Conservation (phyloP, 305 asterid species). For the Vinca major region DNA sequence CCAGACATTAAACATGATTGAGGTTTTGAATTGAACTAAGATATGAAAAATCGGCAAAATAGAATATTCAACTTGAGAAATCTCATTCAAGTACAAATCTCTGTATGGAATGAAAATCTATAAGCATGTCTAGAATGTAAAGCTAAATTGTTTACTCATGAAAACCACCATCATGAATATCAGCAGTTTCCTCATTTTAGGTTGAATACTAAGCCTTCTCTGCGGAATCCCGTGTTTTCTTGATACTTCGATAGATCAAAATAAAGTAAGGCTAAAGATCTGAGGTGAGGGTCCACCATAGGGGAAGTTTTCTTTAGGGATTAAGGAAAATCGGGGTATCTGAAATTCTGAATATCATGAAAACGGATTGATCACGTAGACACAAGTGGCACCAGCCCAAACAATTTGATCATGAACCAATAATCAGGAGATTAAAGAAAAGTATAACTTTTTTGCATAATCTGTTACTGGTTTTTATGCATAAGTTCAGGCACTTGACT, state of each 20-base stretch:
- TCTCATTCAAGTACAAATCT: background rate
- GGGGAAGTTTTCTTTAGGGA: background rate
- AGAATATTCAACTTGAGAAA: background rate
- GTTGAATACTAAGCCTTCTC: background rate
- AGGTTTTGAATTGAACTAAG: background rate
- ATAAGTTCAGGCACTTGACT: background rate
- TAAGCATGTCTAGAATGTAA: background rate
- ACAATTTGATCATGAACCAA: background rate
- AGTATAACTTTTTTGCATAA: background rate
- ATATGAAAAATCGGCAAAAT: background rate
- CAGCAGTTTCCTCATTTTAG: background rate
- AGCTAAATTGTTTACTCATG: conserved; percentile 4
- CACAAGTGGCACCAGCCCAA: background rate
- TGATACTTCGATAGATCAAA: too few relatives aligned
- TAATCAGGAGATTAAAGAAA: background rate
- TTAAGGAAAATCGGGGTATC: background rate
- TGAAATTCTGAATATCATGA: background rate
- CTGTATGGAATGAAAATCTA: background rate
- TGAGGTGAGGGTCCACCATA: background rate
- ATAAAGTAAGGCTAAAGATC: background rate
- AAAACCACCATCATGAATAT: background rate
- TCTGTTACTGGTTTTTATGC: background rate
- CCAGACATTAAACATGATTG: background rate
- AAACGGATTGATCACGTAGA: background rate
- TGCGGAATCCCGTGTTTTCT: background rate